phyloP scores from a whole-genome alignment of 306 rosid genomes.

The Dalbergia oliveri region DNA sequence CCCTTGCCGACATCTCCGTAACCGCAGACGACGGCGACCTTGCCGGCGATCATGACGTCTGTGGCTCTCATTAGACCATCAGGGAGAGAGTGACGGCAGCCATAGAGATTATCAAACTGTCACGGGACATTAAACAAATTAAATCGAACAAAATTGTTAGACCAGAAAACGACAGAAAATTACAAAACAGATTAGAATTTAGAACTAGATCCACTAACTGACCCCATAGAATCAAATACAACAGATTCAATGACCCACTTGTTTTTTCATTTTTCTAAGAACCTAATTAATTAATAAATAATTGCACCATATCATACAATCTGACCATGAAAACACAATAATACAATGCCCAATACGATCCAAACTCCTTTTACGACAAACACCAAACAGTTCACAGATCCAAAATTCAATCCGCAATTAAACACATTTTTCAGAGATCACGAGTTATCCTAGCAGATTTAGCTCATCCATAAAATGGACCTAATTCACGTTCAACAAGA shows the following conservation, averaged over 20 bases:
- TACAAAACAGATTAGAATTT: background rate
- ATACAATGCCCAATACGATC: background rate
- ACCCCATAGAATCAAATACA: background rate
- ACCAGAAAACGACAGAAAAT: background rate
- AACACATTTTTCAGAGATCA: background rate
- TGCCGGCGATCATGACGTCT: constrained; percentile 97
- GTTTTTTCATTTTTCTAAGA: background rate
- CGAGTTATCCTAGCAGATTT: background rate
- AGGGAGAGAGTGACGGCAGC: constrained; percentile 99
- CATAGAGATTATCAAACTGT: constrained; percentile 97
- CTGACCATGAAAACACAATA: background rate
- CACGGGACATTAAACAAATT: background rate
- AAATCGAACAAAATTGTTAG: constrained; percentile 3
- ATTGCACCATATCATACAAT: background rate
- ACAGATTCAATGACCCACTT: background rate
- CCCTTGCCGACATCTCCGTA: constrained; percentile 99
- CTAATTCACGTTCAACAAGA: background rate
- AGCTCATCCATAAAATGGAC: background rate
- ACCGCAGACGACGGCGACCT: constrained; percentile 83
- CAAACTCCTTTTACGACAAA: background rate
- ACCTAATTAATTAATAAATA: background rate
- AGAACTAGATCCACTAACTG: background rate
- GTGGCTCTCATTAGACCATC: constrained; percentile 99
- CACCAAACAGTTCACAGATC: background rate
- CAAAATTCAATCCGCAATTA: background rate